Base-by-base conservation (phyloP, 805 yeast genomes). In the Wickerhamomyces strasburgensis region DNA sequence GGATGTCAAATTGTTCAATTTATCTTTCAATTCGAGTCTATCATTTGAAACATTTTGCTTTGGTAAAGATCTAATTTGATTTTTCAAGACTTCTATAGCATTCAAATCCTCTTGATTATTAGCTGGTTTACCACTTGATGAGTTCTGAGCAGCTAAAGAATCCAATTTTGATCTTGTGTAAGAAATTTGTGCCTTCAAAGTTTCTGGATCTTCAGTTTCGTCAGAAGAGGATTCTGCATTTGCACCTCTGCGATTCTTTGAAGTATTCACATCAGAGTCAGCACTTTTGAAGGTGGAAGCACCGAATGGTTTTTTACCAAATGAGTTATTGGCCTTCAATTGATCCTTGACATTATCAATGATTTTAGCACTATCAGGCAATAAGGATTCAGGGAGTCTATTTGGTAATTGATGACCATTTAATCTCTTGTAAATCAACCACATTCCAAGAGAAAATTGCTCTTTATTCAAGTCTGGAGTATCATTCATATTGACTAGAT, bases 391-490 rank as follows among this genome's bases (percentile, higher is more conserved):
- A 3, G 98, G 98, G 36, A 90, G 70, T 37, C 78, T 67, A 33
- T 69, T 56, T 17, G 98, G 98, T 34, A 93, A 63, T n/a, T 83
- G 86, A 46, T 75, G 78, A 3, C 97, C 97, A 54, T 88, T 89
- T 56, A 90, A 66, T 44, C 90, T 75, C 58, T 96, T 76, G 63
- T 93, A 90, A 30, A 90, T 90, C 41, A 90, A 69, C 68, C 94
- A 97, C 98, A 90, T 93, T 23, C 98, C 97, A 25, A 93, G 88
- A 0, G 96, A 83, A 65, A 90, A 93, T 59, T 87, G 95, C 57
- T 90, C 96, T 52, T 77, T 79, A 57, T 85, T 84, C 48, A 90
- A 75, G 55, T 75, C 78, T 5, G 97, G 96, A 38, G 82, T 72
- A 58, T 88, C 84, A 38, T 80, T 79, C 13, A 80, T 73, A 58